These are phyloP conservation scores for Vickermania spadyakhi DNA, from an alignment of 208 protist species.

Conservation along the genomic window DNA sequence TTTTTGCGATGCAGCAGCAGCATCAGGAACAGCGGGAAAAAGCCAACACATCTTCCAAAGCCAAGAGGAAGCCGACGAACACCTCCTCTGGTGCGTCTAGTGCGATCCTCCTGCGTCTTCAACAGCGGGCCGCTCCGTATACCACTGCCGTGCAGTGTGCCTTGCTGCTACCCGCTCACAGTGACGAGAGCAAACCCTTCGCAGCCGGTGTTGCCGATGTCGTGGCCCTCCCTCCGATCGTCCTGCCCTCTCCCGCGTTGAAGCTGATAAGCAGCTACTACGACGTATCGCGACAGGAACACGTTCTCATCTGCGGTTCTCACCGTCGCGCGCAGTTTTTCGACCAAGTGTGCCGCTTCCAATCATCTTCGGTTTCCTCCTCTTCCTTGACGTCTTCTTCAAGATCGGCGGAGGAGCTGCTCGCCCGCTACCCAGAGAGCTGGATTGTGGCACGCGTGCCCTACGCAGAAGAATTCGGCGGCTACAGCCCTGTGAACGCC, in stretches of 20 bases:
- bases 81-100: background rate
- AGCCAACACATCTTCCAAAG: too few species aligned
- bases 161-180: background rate
- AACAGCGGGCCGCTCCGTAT: background rate
- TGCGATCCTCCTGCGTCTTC: background rate
- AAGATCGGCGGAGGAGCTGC: background rate
- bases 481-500: background rate
- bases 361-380: too few species aligned
- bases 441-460: background rate
- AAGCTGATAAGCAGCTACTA: background rate
- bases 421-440: background rate
- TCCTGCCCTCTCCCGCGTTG: background rate
- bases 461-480: background rate
- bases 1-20: too few species aligned
- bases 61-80: too few species aligned
- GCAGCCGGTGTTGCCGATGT: background rate
- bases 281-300: background rate
- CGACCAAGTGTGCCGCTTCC: background rate
- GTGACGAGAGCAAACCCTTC: background rate
- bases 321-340: background rate
- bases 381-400: too few species aligned
- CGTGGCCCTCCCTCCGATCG: background rate
- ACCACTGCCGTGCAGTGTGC: background rate
- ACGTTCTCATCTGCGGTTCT: background rate
- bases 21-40: too few species aligned